Conservation (phyloP, 148 eudicot genomes). For the Persicaria maculosa region DNA sequence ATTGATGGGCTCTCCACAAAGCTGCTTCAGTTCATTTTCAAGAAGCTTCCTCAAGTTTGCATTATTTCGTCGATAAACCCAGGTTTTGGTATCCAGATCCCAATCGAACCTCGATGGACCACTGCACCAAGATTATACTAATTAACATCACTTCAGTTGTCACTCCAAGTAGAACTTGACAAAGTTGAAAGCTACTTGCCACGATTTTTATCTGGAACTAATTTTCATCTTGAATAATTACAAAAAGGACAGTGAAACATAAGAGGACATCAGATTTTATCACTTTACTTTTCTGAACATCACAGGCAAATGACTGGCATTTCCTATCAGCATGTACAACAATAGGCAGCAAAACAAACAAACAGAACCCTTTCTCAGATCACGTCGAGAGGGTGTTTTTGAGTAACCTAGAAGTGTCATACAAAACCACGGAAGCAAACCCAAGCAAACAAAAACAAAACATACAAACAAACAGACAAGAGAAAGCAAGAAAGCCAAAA, state of each 20-base stretch:
- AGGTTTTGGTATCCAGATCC: slow-evolving; percentile 48
- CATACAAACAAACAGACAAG: too few relatives aligned
- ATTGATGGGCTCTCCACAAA: slow-evolving; percentile 50
- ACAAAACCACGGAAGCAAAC: too few relatives aligned
- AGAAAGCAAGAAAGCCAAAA: too few relatives aligned
- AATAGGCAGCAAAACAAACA: too few relatives aligned
- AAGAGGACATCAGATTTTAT: background rate
- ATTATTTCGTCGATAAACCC: slow-evolving; percentile 65
- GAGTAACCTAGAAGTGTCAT: too few relatives aligned
- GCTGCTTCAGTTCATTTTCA: slow-evolving; percentile 59
- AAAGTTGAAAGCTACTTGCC: too few relatives aligned
- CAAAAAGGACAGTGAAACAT: background rate
- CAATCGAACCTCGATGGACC: slow-evolving; percentile 79
- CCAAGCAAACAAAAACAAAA: too few relatives aligned
- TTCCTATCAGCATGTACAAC: background rate
- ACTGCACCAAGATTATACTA: slow-evolving; percentile 31
- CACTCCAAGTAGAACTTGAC: background rate
- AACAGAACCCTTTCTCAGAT: too few relatives aligned
- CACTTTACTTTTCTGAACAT: background rate
- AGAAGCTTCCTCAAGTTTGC: slow-evolving; percentile 30
- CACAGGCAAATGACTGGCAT: background rate
- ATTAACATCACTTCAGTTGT: background rate
- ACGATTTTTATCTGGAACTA: too few relatives aligned
- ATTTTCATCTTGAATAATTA: too few relatives aligned
- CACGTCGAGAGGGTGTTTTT: too few relatives aligned